Percentiles rank a stretch among this genome's conserved stretches.
phyloP scores from a whole-genome alignment of 1,284 basidiomycete species.

The Trichosporon sp. region DNA sequence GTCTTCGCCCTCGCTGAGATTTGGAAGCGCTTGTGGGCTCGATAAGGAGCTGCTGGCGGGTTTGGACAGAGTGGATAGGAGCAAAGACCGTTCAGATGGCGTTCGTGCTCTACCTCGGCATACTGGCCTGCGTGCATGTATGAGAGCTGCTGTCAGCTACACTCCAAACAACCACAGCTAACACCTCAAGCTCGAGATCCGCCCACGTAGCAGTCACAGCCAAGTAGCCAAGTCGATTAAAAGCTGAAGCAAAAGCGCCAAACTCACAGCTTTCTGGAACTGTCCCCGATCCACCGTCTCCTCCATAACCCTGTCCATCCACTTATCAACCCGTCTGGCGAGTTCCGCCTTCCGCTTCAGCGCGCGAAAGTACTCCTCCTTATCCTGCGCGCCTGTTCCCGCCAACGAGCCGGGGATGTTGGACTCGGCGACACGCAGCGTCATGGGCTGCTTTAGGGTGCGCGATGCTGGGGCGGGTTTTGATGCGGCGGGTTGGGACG shows the following conservation, averaged over 20 bases:
- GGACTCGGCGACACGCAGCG: slow-evolving; percentile 26
- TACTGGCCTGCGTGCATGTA: slow-evolving; percentile 41
- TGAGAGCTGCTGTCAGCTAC: slow-evolving; percentile 26
- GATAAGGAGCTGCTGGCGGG: slow-evolving; percentile 37
- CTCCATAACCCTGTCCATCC: slow-evolving; percentile 33
- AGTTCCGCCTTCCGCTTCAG: slow-evolving; percentile 24
- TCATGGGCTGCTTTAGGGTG: slow-evolving; percentile 28
- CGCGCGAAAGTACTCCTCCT: slow-evolving; percentile 22
- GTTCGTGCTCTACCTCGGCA: slow-evolving; percentile 44
- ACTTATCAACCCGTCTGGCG: slow-evolving; percentile 30
- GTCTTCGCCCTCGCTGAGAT: slow-evolving; percentile 37
- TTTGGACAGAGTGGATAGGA: slow-evolving; percentile 46
- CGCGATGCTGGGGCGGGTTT: background rate
- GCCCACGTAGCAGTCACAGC: too few relatives aligned
- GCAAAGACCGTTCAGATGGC: slow-evolving; percentile 48
- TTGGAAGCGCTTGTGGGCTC: slow-evolving; percentile 33
- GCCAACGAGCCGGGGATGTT: background rate
- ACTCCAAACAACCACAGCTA: too few relatives aligned
- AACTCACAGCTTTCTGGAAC: slow-evolving; percentile 29
- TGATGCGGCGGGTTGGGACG: background rate
- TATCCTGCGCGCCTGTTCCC: slow-evolving; percentile 17
- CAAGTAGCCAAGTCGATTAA: too few relatives aligned
- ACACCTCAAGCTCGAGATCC: too few relatives aligned
- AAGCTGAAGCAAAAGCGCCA: too few relatives aligned
- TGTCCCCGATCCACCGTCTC: slow-evolving; percentile 24